phyloP scores from a whole-genome alignment of 2,329 filamentous ascomycete genomes.

The Sporothrix pallida region DNA sequence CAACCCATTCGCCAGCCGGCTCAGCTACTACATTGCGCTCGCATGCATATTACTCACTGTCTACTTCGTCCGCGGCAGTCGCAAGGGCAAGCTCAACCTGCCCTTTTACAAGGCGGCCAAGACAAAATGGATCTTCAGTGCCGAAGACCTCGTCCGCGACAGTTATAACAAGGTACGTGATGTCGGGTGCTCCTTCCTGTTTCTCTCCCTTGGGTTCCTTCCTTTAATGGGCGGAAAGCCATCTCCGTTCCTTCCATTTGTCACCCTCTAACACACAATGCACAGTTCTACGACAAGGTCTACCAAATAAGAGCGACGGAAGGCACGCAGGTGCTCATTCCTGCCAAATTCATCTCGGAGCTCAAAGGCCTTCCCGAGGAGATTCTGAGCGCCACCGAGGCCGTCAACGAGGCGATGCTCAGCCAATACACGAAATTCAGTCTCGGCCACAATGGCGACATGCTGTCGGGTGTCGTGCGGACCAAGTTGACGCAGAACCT shows the following conservation, averaged over 20 bases:
- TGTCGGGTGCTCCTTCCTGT: too few species aligned
- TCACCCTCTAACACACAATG: neutral
- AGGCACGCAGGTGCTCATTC: constrained; percentile 55
- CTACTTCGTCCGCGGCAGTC: constrained; percentile 49
- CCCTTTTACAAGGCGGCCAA: constrained; percentile 57
- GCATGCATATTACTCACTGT: constrained; percentile 46
- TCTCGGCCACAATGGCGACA: constrained; percentile 53
- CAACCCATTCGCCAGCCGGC: constrained; percentile 40
- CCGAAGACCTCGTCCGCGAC: constrained; percentile 54
- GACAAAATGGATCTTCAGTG: constrained; percentile 58
- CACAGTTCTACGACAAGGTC: constrained; percentile 55
- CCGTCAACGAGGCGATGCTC: constrained; percentile 57
- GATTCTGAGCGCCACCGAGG: constrained; percentile 55
- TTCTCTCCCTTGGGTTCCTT: too few species aligned
- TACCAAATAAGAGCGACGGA: constrained; percentile 60
- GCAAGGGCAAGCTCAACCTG: constrained; percentile 44
- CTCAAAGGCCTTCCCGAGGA: constrained; percentile 57
- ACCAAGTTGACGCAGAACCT: constrained; percentile 57
- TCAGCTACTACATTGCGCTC: constrained; percentile 52
- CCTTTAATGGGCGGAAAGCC: neutral
- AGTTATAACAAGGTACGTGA: constrained; percentile 55
- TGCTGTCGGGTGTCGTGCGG: constrained; percentile 52
- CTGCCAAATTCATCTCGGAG: constrained; percentile 52
- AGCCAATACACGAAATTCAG: constrained; percentile 59
- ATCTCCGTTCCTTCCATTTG: neutral